These are phyloP conservation scores for Botrytis elliptica DNA, from an alignment of 2,329 filamentous ascomycete species.

Conservation along the genomic window DNA sequence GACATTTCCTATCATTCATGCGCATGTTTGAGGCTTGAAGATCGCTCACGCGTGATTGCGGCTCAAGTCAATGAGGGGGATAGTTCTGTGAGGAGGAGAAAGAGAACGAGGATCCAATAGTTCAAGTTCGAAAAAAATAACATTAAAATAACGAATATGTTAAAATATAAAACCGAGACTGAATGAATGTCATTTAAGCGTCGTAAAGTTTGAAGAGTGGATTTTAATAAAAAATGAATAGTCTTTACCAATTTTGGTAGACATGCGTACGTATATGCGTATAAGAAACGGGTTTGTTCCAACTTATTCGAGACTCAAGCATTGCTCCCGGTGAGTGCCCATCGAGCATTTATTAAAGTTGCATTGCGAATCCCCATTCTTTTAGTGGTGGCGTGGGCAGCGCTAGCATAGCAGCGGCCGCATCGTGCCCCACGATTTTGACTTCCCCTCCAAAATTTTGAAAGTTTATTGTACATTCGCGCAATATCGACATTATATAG, in stretches of 20 bases:
- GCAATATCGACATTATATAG: conserved; percentile 1
- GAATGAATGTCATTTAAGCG: not conserved
- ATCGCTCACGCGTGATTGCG: not conserved
- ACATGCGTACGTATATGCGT: too few relatives aligned
- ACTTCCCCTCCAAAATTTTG: conserved; percentile 20
- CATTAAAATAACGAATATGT: not conserved
- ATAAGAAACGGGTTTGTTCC: too few relatives aligned
- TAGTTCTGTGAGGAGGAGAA: not conserved
- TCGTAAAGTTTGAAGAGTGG: not conserved
- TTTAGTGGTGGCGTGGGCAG: conserved; percentile 3
- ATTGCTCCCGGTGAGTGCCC: not conserved
- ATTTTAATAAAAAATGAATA: not conserved
- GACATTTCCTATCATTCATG: not conserved
- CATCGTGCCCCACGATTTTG: conserved; percentile 8
- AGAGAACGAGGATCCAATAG: not conserved
- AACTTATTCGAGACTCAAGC: not conserved
- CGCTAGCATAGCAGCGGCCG: conserved; percentile 3
- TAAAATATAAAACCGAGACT: not conserved
- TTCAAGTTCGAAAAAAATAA: not conserved
- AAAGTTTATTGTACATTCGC: not conserved
- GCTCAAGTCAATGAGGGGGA: not conserved
- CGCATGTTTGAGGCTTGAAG: not conserved
- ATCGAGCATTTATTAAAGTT: not conserved
- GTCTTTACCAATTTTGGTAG: too few relatives aligned
- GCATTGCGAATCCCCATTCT: not conserved